Evolutionary conservation across 108 stramenopile genomes (phyloP).

Genomic region (Nannochloropsis salina): DNA sequence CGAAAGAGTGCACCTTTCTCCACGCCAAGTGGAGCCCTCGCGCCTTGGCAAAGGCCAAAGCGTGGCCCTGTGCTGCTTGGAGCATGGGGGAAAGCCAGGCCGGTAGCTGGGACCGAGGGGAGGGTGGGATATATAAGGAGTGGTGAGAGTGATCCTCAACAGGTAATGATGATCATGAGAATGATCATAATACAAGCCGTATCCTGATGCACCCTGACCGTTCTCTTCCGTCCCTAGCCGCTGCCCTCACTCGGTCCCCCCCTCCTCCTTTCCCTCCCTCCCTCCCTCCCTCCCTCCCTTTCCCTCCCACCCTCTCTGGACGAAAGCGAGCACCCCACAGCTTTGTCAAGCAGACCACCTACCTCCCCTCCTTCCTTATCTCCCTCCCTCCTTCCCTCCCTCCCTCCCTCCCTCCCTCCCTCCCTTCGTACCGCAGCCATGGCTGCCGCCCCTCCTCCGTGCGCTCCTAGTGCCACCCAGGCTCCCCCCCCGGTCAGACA

Average conservation of each 20-base stretch:
- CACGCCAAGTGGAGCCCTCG: not conserved
- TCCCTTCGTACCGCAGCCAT: not conserved
- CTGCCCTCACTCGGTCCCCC: not conserved
- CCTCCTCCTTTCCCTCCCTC: not conserved
- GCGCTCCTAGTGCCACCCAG: not conserved
- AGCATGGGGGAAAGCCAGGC: not conserved
- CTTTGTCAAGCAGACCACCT: too few species aligned
- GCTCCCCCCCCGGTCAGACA: not conserved
- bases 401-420: too few species aligned
- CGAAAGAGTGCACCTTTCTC: not conserved
- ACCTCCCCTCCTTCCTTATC: too few species aligned
- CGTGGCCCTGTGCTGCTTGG: not conserved
- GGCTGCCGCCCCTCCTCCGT: not conserved
- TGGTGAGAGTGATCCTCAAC: not conserved
- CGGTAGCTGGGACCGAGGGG: not conserved
- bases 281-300: not conserved
- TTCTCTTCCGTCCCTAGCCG: too few species aligned
- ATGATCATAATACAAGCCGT: too few species aligned
- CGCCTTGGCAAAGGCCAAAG: not conserved
- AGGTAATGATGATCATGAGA: not conserved
- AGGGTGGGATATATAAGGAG: not conserved
- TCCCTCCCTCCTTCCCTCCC: too few species aligned
- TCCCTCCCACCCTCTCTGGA: too few species aligned
- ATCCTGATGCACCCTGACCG: too few species aligned
- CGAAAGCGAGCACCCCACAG: too few species aligned